Conservation (phyloP, 2,329 filamentous ascomycete genomes). For the Piedraia hortae region DNA sequence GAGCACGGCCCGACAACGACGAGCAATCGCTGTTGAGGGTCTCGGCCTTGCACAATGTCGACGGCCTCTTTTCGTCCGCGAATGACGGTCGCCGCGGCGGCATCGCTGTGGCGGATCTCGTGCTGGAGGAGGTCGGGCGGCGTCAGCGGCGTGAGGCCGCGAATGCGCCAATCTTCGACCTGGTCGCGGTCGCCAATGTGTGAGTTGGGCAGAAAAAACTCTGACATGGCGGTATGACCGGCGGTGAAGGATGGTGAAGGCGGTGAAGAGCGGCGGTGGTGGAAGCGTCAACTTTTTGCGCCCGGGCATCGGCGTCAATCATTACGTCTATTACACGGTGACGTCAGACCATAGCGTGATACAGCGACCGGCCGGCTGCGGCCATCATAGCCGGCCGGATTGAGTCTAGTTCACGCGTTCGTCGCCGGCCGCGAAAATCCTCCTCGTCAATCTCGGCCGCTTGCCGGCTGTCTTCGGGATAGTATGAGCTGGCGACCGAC, state of each 20-base stretch:
- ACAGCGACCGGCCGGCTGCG: too few species aligned
- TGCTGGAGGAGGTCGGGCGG: constrained; percentile 84
- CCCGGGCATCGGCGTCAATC: too few species aligned
- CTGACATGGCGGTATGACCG: constrained; percentile 2
- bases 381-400: too few species aligned
- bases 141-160: constrained; percentile 42
- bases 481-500: too few species aligned
- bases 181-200: constrained; percentile 21
- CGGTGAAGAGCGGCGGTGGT: too few species aligned
- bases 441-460: too few species aligned
- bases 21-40: constrained; percentile 30
- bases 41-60: constrained; percentile 31
- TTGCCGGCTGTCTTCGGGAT: too few species aligned
- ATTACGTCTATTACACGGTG: too few species aligned
- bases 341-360: too few species aligned
- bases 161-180: constrained; percentile 27
- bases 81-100: constrained; percentile 28
- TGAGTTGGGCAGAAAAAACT: constrained; percentile 25
- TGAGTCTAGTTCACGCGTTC: too few species aligned
- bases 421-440: too few species aligned
- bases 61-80: constrained; percentile 31
- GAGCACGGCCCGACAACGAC: constrained; percentile 89
- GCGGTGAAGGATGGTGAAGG: background rate
- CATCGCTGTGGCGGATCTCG: constrained; percentile 39
- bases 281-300: too few species aligned